Evolutionary conservation across 2,329 filamentous ascomycete species (phyloP), one percentile per base, ranked within the genome.

Genomic region (Neoascochyta sp.): DNA sequence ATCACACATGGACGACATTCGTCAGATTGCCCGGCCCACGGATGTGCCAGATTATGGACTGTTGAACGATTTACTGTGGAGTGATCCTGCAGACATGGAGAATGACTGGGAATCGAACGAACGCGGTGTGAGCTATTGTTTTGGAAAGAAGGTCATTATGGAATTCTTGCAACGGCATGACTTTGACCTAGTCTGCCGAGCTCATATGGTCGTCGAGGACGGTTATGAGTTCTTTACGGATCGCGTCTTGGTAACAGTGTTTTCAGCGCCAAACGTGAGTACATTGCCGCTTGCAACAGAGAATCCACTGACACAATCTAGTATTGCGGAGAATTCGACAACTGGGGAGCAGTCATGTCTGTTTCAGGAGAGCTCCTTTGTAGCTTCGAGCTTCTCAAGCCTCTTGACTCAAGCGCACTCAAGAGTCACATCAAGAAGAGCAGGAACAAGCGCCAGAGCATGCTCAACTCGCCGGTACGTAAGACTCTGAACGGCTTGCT

Each of bases 401-500:
- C 92, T 6, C 75, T 98, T 25, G 92, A 98, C 65, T 95, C 89
- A 9, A 93, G 86, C 52, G 90, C 90, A 18, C 73, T 98, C 41
- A 98, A 98, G 75, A 95, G 83, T 51, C 92, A 98, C 60, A 98
- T 98, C 66, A 98, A 98, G 73, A 96, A 95, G 71, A 89, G 89
- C 41, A 78, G 89, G 39, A 95, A 89, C 67, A 93, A 93, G 73
- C 78, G 90, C 40, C 87, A 95, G 65, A 90, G 81, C 65, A 93
- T 95, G 77, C 75, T 95, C 38, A 95, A 94, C 73, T 95, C 88
- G 71, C 90, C 90, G 60, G 87, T 93, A 80, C 69, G 86, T 81
- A 41, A 34, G 25, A n/a, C 28, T 42, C 16, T 22, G 22, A 24
- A 41, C 36, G 43, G 44, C 33, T 41, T 34, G 34, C 37, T 35